Percentiles rank a stretch among this genome's conserved stretches.
Conservation (phyloP, 768 basidiomycete species). For the Hygrophorus pudorinus region DNA sequence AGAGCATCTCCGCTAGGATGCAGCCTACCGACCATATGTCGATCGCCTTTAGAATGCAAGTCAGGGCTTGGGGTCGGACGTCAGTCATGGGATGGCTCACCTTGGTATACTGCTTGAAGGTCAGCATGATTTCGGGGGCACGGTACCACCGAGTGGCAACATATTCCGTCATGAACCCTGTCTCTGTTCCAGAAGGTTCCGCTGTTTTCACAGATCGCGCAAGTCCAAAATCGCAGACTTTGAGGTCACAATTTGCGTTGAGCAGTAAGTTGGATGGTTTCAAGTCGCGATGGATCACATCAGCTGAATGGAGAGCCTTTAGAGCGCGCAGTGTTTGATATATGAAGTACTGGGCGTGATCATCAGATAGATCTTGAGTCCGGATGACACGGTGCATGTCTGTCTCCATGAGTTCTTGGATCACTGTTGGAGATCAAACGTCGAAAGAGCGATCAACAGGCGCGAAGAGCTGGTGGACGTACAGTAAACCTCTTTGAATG, state of each 20-base stretch:
- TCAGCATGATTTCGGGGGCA: slow-evolving; percentile 98
- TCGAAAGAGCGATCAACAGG: slow-evolving; percentile 3
- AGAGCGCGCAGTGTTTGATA: slow-evolving; percentile 92
- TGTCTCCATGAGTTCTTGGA: slow-evolving; percentile 91
- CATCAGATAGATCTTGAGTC: slow-evolving; percentile 90
- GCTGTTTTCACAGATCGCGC: slow-evolving; percentile 85
- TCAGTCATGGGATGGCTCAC: slow-evolving; percentile 25
- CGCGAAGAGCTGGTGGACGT: slow-evolving; percentile 16
- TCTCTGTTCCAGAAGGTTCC: slow-evolving; percentile 76
- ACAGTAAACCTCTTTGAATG: slow-evolving; percentile 82
- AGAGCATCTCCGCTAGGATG: slow-evolving; percentile 95
- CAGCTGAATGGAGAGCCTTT: slow-evolving; percentile 92
- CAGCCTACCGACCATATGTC: slow-evolving; percentile 86
- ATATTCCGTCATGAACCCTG: slow-evolving; percentile 92
- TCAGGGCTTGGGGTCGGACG: slow-evolving; percentile 6
- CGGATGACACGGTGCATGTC: slow-evolving; percentile 96
- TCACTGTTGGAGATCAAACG: slow-evolving; percentile 36
- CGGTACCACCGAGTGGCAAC: slow-evolving; percentile 99
- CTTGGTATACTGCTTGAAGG: slow-evolving; percentile 97
- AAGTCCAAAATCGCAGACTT: slow-evolving; percentile 92
- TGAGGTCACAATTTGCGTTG: slow-evolving; percentile 94
- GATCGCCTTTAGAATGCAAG: slow-evolving; percentile 45
- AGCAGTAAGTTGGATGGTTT: slow-evolving; percentile 97
- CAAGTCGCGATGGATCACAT: slow-evolving; percentile 93
- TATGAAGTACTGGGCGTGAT: slow-evolving; percentile 91